Evolutionary conservation across 2,329 filamentous ascomycete genomes (phyloP), one percentile per base, ranked within the genome.

Genomic region (Stagonosporopsis vannaccii): DNA sequence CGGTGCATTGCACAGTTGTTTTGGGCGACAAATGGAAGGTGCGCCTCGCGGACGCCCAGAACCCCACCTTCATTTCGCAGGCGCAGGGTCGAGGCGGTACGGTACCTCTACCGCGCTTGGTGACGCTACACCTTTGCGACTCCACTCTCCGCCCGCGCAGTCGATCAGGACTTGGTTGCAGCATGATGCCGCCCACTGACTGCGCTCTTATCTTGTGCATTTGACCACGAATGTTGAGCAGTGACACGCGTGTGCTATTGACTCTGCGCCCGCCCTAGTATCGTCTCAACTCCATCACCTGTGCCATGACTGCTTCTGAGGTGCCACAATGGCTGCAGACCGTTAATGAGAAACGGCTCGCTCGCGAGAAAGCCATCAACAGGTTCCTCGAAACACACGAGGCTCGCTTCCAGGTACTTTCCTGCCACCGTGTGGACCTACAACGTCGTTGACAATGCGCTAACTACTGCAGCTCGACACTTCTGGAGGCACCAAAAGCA

Each of bases 271-370:
- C 8, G 17, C 17, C 20, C 35, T 36, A 20, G 13, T 22, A 26
- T 20, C 46, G 20, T n/a, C 48, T 42, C 25, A 17, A 41, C 11
- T 36, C 12, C 28, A 39, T 40, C 45, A 28, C 51, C 43, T 7
- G 48, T 58, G 37, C 51, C 43, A 69, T 70, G 66, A 54, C 61
- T 32, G 30, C 51, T 30, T 23, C 54, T 5, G 49, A 56, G 9
- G 36, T 19, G 23, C 66, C 68, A 9, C 62, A 60, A 42, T 75
- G 73, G 73, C 60, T 62, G 30, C 69, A 69, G 35, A 69, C 55
- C 13, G 69, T 59, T 44, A 51, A 36, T 17, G 48, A 60, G 50
- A 75, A 74, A 56, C 66, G 66, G 37, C 52, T 56, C 15, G 35
- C 59, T 43, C 70, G 70, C 30, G 64, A 72, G 42, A 54, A 68